Evolutionary conservation across 1,284 basidiomycete species (phyloP).

Genomic region (Microbotryomycetes sp.): DNA sequence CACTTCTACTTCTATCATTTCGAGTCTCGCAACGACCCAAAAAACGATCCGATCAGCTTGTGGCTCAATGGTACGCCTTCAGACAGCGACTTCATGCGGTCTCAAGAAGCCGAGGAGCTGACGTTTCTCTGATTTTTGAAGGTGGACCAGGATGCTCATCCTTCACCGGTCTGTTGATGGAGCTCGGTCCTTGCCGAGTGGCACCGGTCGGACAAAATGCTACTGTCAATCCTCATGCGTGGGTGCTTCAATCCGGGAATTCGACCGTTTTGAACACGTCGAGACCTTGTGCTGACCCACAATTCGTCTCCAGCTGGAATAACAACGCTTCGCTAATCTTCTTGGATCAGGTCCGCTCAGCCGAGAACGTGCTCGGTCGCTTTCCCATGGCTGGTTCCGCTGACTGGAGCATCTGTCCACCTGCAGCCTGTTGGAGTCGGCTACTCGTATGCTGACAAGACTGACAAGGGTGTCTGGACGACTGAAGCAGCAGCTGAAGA

Average conservation of each 20-base stretch:
- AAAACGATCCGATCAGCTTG: slow-evolving; percentile 43
- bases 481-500: slow-evolving; percentile 41
- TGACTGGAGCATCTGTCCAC: neutral
- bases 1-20: slow-evolving; percentile 43
- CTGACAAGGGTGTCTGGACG: slow-evolving; percentile 38
- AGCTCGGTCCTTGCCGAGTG: slow-evolving; percentile 45
- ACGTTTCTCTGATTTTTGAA: slow-evolving; percentile 8
- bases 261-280: neutral
- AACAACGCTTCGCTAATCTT: slow-evolving; percentile 38
- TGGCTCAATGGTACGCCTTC: slow-evolving; percentile 43
- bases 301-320: slow-evolving; percentile 45
- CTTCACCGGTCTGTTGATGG: slow-evolving; percentile 49
- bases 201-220: slow-evolving; percentile 22
- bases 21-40: slow-evolving; percentile 42
- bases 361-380: neutral
- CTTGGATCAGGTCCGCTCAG: slow-evolving; percentile 33
- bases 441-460: slow-evolving; percentile 42
- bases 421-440: slow-evolving; percentile 41
- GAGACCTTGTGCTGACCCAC: slow-evolving; percentile 25
- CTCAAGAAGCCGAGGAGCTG: neutral
- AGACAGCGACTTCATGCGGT: neutral
- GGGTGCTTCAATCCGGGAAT: no score
- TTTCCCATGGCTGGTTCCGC: neutral
- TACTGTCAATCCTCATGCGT: slow-evolving; percentile 23
- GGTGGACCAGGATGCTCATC: slow-evolving; percentile 44